phyloP scores from a whole-genome alignment of 257 asterid genomes.

The Vinca minor region DNA sequence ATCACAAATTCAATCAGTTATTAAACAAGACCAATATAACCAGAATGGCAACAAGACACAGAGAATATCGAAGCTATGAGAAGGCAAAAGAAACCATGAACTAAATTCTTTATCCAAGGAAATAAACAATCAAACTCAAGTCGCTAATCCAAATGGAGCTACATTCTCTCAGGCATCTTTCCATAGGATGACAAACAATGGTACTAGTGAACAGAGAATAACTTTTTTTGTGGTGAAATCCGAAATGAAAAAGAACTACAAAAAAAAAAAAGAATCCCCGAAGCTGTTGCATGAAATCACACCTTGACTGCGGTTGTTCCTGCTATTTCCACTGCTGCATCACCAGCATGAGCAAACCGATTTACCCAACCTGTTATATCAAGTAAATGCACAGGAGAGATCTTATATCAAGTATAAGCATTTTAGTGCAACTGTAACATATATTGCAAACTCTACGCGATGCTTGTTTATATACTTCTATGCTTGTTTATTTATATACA shows the following conservation, averaged over 20 bases:
- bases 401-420: not conserved
- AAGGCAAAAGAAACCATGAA: not conserved
- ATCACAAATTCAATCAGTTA: slow-evolving; percentile 8
- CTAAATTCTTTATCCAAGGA: not conserved
- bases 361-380: slow-evolving; percentile 78
- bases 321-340: slow-evolving; percentile 87
- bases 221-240: not conserved
- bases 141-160: not conserved
- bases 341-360: slow-evolving; percentile 95
- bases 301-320: slow-evolving; percentile 78
- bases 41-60: not conserved
- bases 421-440: not conserved
- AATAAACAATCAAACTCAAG: not conserved
- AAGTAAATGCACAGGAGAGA: not conserved
- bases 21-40: not conserved
- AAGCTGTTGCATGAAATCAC: no score
- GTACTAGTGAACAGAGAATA: not conserved
- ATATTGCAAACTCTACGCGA: no score
- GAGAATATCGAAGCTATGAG: not conserved
- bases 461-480: not conserved
- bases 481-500: not conserved
- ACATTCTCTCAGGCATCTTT: not conserved
- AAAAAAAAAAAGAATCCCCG: not conserved
- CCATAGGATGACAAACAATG: not conserved
- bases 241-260: not conserved